Evolutionary conservation across 2,329 filamentous ascomycete species (phyloP).

Genomic region (Aspergillus ochraceus): DNA sequence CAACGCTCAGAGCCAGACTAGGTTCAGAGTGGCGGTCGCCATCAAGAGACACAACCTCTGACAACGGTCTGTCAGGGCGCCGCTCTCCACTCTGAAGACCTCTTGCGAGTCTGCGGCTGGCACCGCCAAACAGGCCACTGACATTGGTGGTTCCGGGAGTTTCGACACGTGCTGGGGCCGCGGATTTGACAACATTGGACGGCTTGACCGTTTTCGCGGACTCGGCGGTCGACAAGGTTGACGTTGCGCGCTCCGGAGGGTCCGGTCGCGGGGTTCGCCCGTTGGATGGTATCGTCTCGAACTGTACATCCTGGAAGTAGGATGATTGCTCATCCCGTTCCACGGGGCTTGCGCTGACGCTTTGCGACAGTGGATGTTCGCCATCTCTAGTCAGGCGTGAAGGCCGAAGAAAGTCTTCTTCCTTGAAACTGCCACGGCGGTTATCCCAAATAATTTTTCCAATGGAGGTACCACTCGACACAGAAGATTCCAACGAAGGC

Average conservation of each 20-base stretch:
- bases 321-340: slow-evolving; percentile 31
- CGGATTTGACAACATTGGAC: slow-evolving; percentile 26
- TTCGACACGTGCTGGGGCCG: slow-evolving; percentile 31
- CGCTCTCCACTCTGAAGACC: slow-evolving; percentile 39
- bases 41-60: slow-evolving; percentile 37
- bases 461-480: slow-evolving; percentile 55
- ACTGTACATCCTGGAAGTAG: slow-evolving; percentile 35
- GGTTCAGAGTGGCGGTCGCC: slow-evolving; percentile 41
- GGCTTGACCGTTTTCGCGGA: slow-evolving; percentile 48
- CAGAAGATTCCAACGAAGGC: slow-evolving; percentile 57
- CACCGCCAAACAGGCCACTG: slow-evolving; percentile 42
- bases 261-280: slow-evolving; percentile 36
- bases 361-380: slow-evolving; percentile 75
- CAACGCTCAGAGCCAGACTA: slow-evolving; percentile 45
- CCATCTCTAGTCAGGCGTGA: slow-evolving; percentile 52
- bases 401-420: slow-evolving; percentile 56
- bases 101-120: slow-evolving; percentile 37
- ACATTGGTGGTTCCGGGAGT: slow-evolving; percentile 34
- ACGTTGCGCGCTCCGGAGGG: slow-evolving; percentile 41
- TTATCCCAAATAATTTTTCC: slow-evolving; percentile 53
- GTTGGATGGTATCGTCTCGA: slow-evolving; percentile 21
- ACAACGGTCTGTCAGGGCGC: slow-evolving; percentile 34
- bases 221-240: slow-evolving; percentile 47
- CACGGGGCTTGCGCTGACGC: slow-evolving; percentile 69
- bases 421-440: slow-evolving; percentile 58